phyloP scores from a whole-genome alignment of 176 grass and related monocot genomes.

The Zoysia pacifica region DNA sequence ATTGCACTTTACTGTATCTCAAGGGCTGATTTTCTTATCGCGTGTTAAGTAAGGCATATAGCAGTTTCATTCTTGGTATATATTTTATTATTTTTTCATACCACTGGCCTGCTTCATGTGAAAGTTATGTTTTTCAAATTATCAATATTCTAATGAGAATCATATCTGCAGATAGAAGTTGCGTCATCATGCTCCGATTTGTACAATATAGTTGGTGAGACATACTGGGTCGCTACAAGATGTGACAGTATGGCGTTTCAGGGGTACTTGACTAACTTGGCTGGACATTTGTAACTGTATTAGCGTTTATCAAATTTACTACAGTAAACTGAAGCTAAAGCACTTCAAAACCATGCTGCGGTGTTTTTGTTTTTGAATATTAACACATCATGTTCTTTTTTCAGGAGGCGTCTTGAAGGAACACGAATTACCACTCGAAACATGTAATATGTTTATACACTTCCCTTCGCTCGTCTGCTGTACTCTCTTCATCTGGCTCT shows the following conservation, averaged over 20 bases:
- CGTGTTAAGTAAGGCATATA: neutral
- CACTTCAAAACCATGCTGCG: slow-evolving; percentile 7
- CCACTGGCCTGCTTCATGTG: neutral
- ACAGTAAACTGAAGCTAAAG: slow-evolving; percentile 7
- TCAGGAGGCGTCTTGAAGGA: slow-evolving; percentile 95
- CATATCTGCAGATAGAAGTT: slow-evolving; percentile 72
- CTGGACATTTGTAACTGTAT: neutral
- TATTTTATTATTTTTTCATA: slow-evolving; percentile 16
- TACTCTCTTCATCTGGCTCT: slow-evolving; percentile 3
- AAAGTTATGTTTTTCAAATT: slow-evolving; percentile 13
- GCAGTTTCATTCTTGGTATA: slow-evolving; percentile 18
- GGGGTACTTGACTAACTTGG: slow-evolving; percentile 60
- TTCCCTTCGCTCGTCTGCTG: slow-evolving; percentile 3
- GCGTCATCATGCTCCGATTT: slow-evolving; percentile 85
- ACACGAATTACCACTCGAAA: slow-evolving; percentile 95
- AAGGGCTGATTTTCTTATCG: slow-evolving; percentile 18
- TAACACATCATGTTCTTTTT: slow-evolving; percentile 58
- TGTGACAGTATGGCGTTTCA: slow-evolving; percentile 76
- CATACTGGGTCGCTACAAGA: slow-evolving; percentile 90
- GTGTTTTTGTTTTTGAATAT: slow-evolving; percentile 23
- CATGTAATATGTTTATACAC: slow-evolving; percentile 52
- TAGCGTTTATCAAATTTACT: slow-evolving; percentile 9
- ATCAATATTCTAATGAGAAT: slow-evolving; percentile 33
- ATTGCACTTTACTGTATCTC: neutral
- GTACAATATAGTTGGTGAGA: slow-evolving; percentile 82